Evolutionary conservation across 1,284 basidiomycete species (phyloP).

Genomic region (Ustilago loliicola): DNA sequence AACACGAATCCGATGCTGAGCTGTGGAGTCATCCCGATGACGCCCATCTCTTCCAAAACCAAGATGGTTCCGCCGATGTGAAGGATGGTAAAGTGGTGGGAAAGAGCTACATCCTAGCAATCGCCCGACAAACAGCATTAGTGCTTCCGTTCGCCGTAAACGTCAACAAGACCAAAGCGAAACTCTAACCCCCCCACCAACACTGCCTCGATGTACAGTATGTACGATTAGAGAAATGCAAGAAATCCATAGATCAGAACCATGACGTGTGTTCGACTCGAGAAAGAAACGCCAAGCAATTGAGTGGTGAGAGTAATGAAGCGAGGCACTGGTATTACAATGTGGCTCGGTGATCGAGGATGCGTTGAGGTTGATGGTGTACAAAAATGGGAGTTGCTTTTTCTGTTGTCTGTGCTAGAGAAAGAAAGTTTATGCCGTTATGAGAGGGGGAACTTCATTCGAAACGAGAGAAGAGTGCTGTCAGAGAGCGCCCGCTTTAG

Average conservation of each 20-base stretch:
- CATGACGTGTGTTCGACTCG: too few species aligned
- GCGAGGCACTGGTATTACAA: constrained; percentile 14
- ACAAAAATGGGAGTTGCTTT: not conserved
- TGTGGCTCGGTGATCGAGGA: not conserved
- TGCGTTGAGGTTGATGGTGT: not conserved
- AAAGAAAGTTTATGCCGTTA: too few species aligned
- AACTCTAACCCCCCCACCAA: too few species aligned
- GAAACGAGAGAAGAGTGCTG: not conserved
- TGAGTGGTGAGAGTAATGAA: too few species aligned
- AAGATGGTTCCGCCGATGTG: constrained; percentile 3
- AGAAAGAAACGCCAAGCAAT: too few species aligned
- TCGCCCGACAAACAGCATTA: constrained; percentile 46
- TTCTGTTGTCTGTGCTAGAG: not conserved
- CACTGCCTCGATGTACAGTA: too few species aligned
- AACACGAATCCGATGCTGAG: constrained; percentile 50
- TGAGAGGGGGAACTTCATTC: not conserved
- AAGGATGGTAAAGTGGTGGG: not conserved
- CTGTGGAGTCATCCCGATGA: constrained; percentile 48
- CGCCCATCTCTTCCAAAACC: constrained; percentile 20
- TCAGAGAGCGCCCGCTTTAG: not conserved
- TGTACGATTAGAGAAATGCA: too few species aligned
- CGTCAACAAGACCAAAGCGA: constrained; percentile 32
- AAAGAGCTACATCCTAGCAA: constrained; percentile 33
- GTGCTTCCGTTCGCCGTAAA: constrained; percentile 44
- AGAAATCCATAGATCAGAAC: too few species aligned